phyloP scores from a whole-genome alignment of 139 green algal species.

The Chlamydomonas sphaeroides region DNA sequence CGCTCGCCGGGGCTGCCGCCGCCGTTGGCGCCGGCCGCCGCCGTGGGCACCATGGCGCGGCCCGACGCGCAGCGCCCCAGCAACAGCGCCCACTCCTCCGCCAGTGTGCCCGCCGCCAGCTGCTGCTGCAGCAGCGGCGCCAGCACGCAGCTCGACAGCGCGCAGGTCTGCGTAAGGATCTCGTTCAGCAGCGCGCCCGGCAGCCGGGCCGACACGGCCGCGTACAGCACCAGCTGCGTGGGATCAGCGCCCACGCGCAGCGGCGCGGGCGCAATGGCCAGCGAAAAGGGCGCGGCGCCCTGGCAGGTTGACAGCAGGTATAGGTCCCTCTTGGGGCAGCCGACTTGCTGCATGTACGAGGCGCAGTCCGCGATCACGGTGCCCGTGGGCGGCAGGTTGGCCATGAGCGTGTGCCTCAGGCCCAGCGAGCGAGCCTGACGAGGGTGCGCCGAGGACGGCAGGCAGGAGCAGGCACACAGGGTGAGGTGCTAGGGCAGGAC shows the following conservation, averaged over 20 bases:
- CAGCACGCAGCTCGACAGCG: background rate
- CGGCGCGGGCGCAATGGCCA: conserved; percentile 19
- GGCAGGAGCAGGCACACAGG: too few relatives aligned
- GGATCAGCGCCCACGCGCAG: background rate
- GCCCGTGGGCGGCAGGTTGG: conserved; percentile 4
- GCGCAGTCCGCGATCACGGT: conserved; percentile 30
- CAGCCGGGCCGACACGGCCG: background rate
- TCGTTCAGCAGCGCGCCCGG: conserved; percentile 15
- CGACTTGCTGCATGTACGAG: conserved; percentile 35
- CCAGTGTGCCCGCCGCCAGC: background rate
- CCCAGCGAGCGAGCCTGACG: conserved; percentile 33
- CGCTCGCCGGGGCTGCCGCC: background rate
- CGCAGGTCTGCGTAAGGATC: background rate
- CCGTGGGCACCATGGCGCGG: background rate
- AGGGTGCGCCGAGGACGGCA: too few relatives aligned
- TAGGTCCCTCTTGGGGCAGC: conserved; percentile 36
- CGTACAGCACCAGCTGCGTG: conserved; percentile 12
- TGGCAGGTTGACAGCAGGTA: conserved; percentile 33
- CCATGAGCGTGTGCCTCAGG: conserved; percentile 28
- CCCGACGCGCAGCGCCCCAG: conserved; percentile 5
- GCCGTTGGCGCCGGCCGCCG: background rate
- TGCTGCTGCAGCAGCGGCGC: conserved; percentile 7
- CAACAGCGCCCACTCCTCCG: conserved; percentile 28
- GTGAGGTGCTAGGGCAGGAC: too few relatives aligned
- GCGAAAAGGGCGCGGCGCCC: conserved; percentile 10